A percentile compares a stretch with the other conserved stretches of the same genome.
Evolutionary conservation across 768 basidiomycete species (phyloP).

Genomic region (Tulasnella sp.): DNA sequence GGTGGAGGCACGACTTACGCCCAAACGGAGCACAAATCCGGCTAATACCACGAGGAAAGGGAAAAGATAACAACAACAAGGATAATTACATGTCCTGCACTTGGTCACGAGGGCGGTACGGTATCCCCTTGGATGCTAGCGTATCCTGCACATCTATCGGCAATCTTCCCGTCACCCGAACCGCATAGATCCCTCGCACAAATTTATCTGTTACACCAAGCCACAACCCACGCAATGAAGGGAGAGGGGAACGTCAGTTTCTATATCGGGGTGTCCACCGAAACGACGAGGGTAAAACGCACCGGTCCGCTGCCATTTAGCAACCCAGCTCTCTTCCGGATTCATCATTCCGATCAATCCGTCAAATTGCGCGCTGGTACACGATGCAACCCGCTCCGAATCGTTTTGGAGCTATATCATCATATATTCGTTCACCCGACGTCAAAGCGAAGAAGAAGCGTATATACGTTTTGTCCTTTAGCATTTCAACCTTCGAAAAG

Average conservation of each 20-base stretch:
- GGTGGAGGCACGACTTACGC: neutral
- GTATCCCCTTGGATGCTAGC: slow-evolving; percentile 65
- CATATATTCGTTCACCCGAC: neutral
- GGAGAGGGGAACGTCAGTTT: neutral
- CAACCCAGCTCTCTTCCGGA: slow-evolving; percentile 88
- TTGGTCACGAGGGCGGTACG: slow-evolving; percentile 79
- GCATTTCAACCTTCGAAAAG: neutral
- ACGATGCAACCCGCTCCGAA: slow-evolving; percentile 69
- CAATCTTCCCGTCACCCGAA: slow-evolving; percentile 74
- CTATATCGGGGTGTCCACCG: neutral
- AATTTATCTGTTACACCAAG: slow-evolving; percentile 62
- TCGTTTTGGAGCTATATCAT: slow-evolving; percentile 71
- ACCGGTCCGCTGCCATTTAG: slow-evolving; percentile 93
- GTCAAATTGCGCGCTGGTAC: slow-evolving; percentile 89
- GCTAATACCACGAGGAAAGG: neutral
- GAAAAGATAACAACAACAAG: neutral
- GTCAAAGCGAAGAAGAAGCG: neutral
- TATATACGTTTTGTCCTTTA: neutral
- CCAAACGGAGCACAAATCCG: neutral
- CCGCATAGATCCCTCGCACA: slow-evolving; percentile 87
- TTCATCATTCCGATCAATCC: slow-evolving; percentile 83
- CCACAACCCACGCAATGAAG: neutral
- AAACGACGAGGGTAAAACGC: slow-evolving; percentile 35
- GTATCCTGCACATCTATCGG: slow-evolving; percentile 81
- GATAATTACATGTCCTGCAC: slow-evolving; percentile 26